Evolutionary conservation across 2,329 filamentous ascomycete species (phyloP).

Genomic region (Curvularia spicifera): DNA sequence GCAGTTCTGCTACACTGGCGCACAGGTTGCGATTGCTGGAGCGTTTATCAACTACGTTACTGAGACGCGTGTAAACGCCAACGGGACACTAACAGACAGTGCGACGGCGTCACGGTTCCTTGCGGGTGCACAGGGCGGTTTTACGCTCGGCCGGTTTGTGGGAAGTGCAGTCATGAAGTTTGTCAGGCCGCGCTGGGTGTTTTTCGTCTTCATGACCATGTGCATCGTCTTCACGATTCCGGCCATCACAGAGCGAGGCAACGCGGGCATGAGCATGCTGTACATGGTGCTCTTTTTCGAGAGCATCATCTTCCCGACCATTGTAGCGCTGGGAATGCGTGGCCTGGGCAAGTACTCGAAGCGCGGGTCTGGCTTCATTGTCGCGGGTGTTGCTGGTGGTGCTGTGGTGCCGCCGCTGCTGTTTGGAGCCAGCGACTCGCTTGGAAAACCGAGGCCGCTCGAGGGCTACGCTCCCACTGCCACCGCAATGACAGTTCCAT

Average conservation of each 20-base stretch:
- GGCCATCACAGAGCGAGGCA: conserved; percentile 59
- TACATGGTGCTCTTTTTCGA: conserved; percentile 80
- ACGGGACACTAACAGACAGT: conserved; percentile 45
- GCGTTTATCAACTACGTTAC: conserved; percentile 56
- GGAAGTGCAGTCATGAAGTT: conserved; percentile 71
- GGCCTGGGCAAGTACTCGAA: conserved; percentile 79
- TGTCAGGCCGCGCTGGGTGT: conserved; percentile 70
- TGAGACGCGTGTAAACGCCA: conserved; percentile 51
- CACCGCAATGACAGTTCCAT: conserved; percentile 70
- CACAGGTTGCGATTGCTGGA: conserved; percentile 65
- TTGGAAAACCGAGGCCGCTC: conserved; percentile 48
- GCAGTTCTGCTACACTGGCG: conserved; percentile 81
- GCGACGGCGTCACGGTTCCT: conserved; percentile 70
- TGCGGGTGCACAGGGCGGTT: conserved; percentile 75
- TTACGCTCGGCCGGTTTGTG: conserved; percentile 74
- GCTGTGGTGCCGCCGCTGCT: conserved; percentile 75
- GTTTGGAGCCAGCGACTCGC: conserved; percentile 69
- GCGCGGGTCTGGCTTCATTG: conserved; percentile 74
- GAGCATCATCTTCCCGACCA: conserved; percentile 80
- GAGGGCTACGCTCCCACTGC: conserved; percentile 56
- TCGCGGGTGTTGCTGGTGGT: conserved; percentile 74
- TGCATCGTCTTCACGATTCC: conserved; percentile 64
- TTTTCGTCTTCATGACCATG: conserved; percentile 68
- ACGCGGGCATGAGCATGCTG: conserved; percentile 66
- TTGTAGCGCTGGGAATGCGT: conserved; percentile 79